A percentile compares a stretch with the other conserved stretches of the same genome.
Conservation (phyloP, 768 basidiomycete species). For the Collybia nuda region DNA sequence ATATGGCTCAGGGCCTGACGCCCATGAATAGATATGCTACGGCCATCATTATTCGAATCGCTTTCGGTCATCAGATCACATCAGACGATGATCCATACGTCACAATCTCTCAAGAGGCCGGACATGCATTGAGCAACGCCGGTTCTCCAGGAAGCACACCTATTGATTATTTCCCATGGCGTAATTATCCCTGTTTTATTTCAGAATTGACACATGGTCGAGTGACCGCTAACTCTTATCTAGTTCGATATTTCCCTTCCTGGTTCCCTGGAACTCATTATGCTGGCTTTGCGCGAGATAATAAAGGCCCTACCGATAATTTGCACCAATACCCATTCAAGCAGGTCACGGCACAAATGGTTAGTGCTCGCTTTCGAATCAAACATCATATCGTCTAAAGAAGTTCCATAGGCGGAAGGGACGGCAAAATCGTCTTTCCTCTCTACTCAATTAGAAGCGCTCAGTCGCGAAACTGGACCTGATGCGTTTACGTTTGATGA, state of each 20-base stretch:
- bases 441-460: constrained; percentile 58
- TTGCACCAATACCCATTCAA: constrained; percentile 60
- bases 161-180: constrained; percentile 11
- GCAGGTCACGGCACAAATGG: constrained; percentile 51
- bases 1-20: not conserved
- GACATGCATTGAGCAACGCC: constrained; percentile 25
- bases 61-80: constrained; percentile 58
- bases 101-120: constrained; percentile 35
- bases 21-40: constrained; percentile 9
- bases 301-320: constrained; percentile 45
- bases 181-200: constrained; percentile 25
- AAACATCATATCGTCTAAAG: not conserved
- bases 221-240: constrained; percentile 43
- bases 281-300: constrained; percentile 61
- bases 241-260: constrained; percentile 55
- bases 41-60: constrained; percentile 21
- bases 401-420: constrained; percentile 35
- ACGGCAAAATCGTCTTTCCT: constrained; percentile 39
- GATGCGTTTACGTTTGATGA: constrained; percentile 52
- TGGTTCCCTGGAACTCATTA: constrained; percentile 64
- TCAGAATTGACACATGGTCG: constrained; percentile 47
- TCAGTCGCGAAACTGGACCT: constrained; percentile 32
- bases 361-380: constrained; percentile 6
- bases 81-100: constrained; percentile 38
- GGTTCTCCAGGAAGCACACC: constrained; percentile 35